Evolutionary conservation across 2,329 filamentous ascomycete genomes (phyloP), one percentile per base, ranked within the genome.

Genomic region (Nigrograna mackinnonii): DNA sequence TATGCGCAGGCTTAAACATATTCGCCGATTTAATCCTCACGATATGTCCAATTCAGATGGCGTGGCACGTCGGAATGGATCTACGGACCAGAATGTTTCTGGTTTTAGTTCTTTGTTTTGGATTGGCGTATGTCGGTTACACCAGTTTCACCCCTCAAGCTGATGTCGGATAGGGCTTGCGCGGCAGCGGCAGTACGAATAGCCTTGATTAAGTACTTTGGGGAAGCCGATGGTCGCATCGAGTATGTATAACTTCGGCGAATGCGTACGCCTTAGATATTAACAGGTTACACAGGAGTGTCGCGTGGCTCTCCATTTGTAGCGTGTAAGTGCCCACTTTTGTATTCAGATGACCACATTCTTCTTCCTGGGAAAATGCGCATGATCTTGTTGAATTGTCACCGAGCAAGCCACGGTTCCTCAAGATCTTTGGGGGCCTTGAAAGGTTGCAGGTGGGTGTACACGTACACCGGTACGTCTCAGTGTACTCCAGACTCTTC

Each of bases 181-280:
- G 62, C 60, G 3, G 66, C 68, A 21, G 66, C 70, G 5, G 68
- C 72, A 19, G 52, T 69, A 14, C 72, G 72, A 42, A 41, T 46
- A 17, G 22, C 41, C 26, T 38, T 46, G 39, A 39, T 51, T 20
- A 44, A 46, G 37, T 31, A 43, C 24, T 20, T 52, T 41, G 45
- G 37, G 37, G 28, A 34, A 30, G 6, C 24, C 26, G 22, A 44
- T 19, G 31, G 37, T 22, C 21, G 35, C 17, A 19, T 44, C 34
- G 31, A 38, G 45, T 43, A 44, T 41, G 43, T 31, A 5, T 16
- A n/a, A n/a, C n/a, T n/a, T n/a, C n/a, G n/a, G n/a, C n/a, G n/a
- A n/a, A n/a, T n/a, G n/a, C n/a, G n/a, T n/a, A n/a, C n/a, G n/a
- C n/a, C n/a, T n/a, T n/a, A n/a, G n/a, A n/a, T n/a, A n/a, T n/a